These are phyloP conservation scores for Evansstolkia leycettana DNA, from an alignment of 495 filamentous ascomycete genomes.

Conservation along the genomic window DNA sequence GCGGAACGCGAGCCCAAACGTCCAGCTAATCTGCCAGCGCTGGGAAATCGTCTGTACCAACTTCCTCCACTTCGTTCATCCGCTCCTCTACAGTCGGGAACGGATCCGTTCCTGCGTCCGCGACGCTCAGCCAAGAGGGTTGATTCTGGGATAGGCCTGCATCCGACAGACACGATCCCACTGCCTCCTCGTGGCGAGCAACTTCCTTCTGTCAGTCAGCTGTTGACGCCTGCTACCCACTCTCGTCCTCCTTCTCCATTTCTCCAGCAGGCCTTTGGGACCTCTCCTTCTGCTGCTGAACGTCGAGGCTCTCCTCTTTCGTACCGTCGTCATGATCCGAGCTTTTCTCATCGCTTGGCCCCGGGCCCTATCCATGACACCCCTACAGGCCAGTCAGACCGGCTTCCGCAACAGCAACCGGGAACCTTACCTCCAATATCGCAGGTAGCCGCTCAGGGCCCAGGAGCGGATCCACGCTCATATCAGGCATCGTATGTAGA, in stretches of 20 bases:
- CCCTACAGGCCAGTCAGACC: slow-evolving; percentile 10
- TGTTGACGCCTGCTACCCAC: slow-evolving; percentile 28
- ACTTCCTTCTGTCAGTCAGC: slow-evolving; percentile 36
- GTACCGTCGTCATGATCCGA: slow-evolving; percentile 13
- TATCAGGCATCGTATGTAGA: neutral
- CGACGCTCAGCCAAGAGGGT: slow-evolving; percentile 18
- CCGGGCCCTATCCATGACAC: slow-evolving; percentile 11
- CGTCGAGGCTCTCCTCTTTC: slow-evolving; percentile 10
- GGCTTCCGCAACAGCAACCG: slow-evolving; percentile 10
- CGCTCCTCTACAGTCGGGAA: slow-evolving; percentile 28
- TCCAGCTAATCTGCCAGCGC: slow-evolving; percentile 23
- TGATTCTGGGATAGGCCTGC: slow-evolving; percentile 11
- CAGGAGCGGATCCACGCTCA: slow-evolving; percentile 6
- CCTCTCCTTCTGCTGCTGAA: slow-evolving; percentile 8
- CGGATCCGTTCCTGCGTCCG: slow-evolving; percentile 26
- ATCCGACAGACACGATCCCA: slow-evolving; percentile 8
- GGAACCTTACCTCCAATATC: slow-evolving; percentile 22
- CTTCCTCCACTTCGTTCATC: slow-evolving; percentile 37
- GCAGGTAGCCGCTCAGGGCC: slow-evolving; percentile 18
- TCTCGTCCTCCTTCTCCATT: slow-evolving; percentile 17
- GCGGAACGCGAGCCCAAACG: slow-evolving; percentile 19
- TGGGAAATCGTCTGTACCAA: slow-evolving; percentile 31
- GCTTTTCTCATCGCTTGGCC: slow-evolving; percentile 4
- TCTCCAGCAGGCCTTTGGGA: slow-evolving; percentile 15
- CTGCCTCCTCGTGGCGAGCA: slow-evolving; percentile 17